Base-by-base conservation (phyloP, 1,284 basidiomycete genomes). In the Malassezia pachydermatis region DNA sequence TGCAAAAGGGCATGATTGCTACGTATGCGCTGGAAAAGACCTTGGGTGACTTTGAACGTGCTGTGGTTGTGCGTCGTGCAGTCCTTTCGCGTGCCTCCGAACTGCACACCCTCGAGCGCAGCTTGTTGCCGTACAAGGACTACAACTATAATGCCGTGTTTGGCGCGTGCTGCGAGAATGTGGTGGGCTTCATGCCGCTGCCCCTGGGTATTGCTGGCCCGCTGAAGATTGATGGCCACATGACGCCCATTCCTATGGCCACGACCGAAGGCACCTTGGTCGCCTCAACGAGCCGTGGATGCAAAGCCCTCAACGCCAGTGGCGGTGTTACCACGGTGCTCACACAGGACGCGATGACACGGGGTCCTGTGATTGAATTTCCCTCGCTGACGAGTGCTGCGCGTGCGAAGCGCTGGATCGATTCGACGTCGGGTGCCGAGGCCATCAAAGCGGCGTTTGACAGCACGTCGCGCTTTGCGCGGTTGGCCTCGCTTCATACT, bases 121-220 rank as follows among this genome's bases (percentile, higher is more conserved):
- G 86, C 1, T 80, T 83, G 38, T 76, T 98, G 14, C 94, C 94
- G 0, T 82, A 85, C 78, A 71, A 78, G 28, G 76, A 83, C 72
- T 99, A 94, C 75, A 88, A 96, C 75, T 99, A 98, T 76, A 82
- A 84, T 32, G 81, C 85, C 22, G 89, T 99, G 45, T 81, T 92
- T 59, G 92, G 92, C 54, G 90, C 92, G 4, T 99, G 94, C 76
- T 99, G 94, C 74, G 94, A 99, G 76, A 99, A 99, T 72, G 94
- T 99, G 41, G 81, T 98, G 39, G 94, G 94, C 19, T 99, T 85
- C 73, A 90, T 96, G 74, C 94, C 94, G 19, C 74, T 99, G 29
- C 94, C 94, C 0, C 81, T 98, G 46, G 94, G 94, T 66, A 86
- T 98, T 55, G 94, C 94, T 5, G 94, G 94, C 5, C 94, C 94